phyloP scores from a whole-genome alignment of 2,329 filamentous ascomycete genomes.

The Didymella pinodella region DNA sequence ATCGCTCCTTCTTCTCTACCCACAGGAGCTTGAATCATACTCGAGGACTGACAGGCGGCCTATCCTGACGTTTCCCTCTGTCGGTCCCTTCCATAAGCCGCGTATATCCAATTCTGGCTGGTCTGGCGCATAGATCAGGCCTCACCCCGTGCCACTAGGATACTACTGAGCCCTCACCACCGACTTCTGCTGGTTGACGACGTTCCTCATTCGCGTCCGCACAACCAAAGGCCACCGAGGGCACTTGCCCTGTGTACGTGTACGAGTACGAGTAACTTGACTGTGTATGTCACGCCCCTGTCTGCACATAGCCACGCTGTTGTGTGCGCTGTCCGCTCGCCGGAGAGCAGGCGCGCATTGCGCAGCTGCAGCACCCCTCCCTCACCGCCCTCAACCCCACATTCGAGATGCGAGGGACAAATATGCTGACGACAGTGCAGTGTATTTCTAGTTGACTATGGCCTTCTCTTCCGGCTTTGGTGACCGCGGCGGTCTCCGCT shows the following conservation, averaged over 20 bases:
- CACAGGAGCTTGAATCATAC: constrained; percentile 13
- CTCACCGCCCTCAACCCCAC: constrained; percentile 50
- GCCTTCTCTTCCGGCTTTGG: constrained; percentile 69
- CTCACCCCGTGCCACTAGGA: constrained; percentile 21
- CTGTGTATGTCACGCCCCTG: constrained; percentile 36
- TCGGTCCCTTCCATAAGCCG: constrained; percentile 20
- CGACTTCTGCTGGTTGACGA: constrained; percentile 22
- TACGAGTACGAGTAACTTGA: constrained; percentile 30
- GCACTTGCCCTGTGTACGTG: constrained; percentile 43
- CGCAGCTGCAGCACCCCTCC: constrained; percentile 32
- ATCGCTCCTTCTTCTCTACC: constrained; percentile 14
- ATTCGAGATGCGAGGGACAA: constrained; percentile 27
- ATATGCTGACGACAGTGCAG: constrained; percentile 43
- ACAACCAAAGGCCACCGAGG: constrained; percentile 31
- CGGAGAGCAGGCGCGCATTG: constrained; percentile 21
- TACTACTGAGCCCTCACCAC: constrained; percentile 25
- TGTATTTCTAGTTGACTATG: constrained; percentile 60
- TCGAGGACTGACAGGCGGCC: constrained; percentile 18
- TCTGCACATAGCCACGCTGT: constrained; percentile 16
- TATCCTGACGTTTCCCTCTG: constrained; percentile 18
- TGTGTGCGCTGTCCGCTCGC: constrained; percentile 17
- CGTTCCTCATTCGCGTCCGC: constrained; percentile 18
- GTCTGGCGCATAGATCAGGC: constrained; percentile 23
- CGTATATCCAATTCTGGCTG: constrained; percentile 18
- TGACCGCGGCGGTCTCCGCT: constrained; percentile 78